Conservation (phyloP, 1,284 basidiomycete species). For the Flammula alnicola region DNA sequence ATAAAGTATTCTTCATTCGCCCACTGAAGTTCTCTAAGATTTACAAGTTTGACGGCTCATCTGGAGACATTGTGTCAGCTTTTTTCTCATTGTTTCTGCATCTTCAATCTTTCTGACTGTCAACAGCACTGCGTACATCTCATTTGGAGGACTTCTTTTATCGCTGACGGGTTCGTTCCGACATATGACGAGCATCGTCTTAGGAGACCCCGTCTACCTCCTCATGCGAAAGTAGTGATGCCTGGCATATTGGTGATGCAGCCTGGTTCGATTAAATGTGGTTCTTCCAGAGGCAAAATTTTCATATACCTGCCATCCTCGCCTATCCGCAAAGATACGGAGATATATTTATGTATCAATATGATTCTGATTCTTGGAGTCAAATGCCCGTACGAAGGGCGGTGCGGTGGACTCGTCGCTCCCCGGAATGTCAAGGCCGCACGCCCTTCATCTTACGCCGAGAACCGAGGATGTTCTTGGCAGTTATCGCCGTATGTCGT, state of each 20-base stretch:
- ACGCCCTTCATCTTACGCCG: no score
- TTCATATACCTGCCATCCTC: constrained; percentile 4
- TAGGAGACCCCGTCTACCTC: constrained; percentile 92
- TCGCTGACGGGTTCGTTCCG: constrained; percentile 92
- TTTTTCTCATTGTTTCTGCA: constrained; percentile 11
- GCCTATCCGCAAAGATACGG: background rate
- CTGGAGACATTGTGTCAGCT: constrained; percentile 81
- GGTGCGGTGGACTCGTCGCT: no score
- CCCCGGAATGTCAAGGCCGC: no score
- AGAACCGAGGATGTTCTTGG: no score
- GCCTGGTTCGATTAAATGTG: no score
- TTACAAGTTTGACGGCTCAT: constrained; percentile 94
- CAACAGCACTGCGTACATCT: constrained; percentile 96
- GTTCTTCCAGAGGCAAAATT: constrained; percentile 4
- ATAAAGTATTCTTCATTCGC: background rate
- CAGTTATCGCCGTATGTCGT: no score
- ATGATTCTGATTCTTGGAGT: background rate
- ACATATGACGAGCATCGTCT: constrained; percentile 90
- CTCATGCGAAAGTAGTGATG: constrained; percentile 77
- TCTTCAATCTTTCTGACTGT: constrained; percentile 13
- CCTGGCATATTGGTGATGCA: background rate
- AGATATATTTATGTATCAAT: no score
- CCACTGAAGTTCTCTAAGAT: constrained; percentile 57
- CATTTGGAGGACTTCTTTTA: constrained; percentile 96
- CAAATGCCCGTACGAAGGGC: no score